A percentile compares a stretch with the other conserved stretches of the same genome.
Conservation (phyloP, 2,329 filamentous ascomycete genomes). For the Phoma herbarum region DNA sequence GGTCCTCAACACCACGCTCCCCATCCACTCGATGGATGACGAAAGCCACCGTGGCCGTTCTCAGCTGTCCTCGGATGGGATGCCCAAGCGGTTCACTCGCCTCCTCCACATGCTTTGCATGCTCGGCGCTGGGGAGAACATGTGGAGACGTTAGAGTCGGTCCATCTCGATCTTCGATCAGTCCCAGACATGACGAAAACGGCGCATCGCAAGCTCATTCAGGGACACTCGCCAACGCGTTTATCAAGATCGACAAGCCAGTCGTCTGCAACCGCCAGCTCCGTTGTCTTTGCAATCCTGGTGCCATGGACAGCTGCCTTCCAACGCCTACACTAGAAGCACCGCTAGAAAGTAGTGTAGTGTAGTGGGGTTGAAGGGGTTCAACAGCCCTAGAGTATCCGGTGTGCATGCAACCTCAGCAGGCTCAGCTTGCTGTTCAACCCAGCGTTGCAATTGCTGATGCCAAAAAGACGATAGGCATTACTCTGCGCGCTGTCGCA, state of each 20-base stretch:
- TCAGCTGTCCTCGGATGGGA: slow-evolving; percentile 6
- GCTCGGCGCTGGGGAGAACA: slow-evolving; percentile 21
- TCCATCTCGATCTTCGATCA: slow-evolving; percentile 11
- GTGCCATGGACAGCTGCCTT: slow-evolving; percentile 4
- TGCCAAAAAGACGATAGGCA: background rate
- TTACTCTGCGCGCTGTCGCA: slow-evolving; percentile 5
- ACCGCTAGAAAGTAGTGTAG: slow-evolving; percentile 14
- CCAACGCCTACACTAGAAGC: slow-evolving; percentile 14
- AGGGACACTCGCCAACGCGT: slow-evolving; percentile 6
- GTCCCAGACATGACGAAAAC: slow-evolving; percentile 15
- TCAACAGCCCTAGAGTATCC: slow-evolving; percentile 16
- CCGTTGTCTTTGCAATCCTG: background rate
- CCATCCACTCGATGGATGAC: slow-evolving; percentile 24
- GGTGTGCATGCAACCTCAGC: slow-evolving; percentile 3
- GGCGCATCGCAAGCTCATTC: background rate
- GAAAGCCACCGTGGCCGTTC: slow-evolving; percentile 18
- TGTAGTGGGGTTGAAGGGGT: slow-evolving; percentile 17
- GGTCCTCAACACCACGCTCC: slow-evolving; percentile 38
- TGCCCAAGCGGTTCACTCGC: background rate
- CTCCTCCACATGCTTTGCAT: slow-evolving; percentile 12
- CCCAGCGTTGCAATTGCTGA: slow-evolving; percentile 7
- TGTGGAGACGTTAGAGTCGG: slow-evolving; percentile 19
- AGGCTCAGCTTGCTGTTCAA: slow-evolving; percentile 2
- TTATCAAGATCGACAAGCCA: slow-evolving; percentile 4
- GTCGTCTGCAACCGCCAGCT: background rate